Evolutionary conservation across 139 green algal species (phyloP).

Genomic region (Spirogloea muscicola): DNA sequence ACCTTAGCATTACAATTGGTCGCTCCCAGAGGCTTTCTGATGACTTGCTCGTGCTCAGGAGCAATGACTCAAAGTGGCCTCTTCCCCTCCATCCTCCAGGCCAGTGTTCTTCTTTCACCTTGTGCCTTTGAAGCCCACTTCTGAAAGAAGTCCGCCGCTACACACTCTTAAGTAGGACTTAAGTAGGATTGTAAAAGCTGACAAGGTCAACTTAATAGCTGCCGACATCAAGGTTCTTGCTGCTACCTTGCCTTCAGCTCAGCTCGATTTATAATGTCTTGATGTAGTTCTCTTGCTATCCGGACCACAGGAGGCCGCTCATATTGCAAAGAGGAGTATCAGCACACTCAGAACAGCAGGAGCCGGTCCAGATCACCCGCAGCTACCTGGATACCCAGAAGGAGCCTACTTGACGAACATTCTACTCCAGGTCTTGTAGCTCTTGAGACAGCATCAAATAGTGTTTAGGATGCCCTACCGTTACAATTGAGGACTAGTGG

Average conservation of each 20-base stretch:
- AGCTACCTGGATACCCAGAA: constrained; percentile 73
- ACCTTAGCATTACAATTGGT: constrained; percentile 67
- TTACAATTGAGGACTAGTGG: no score
- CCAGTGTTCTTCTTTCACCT: no score
- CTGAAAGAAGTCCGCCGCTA: not conserved
- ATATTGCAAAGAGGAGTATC: constrained; percentile 33
- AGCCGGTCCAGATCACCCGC: constrained; percentile 66
- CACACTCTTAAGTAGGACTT: no score
- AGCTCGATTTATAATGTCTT: no score
- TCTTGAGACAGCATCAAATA: no score
- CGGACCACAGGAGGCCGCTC: constrained; percentile 3
- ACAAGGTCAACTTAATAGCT: no score
- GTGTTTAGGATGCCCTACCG: no score
- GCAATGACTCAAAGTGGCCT: constrained; percentile 71
- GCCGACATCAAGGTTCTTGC: not conserved
- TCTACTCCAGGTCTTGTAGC: no score
- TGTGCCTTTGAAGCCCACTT: no score
- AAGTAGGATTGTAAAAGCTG: no score
- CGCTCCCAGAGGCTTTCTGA: constrained; percentile 74
- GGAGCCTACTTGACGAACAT: constrained; percentile 78
- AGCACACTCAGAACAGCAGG: constrained; percentile 65
- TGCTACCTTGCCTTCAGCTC: no score
- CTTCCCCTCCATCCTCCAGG: constrained; percentile 29
- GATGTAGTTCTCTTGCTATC: no score
- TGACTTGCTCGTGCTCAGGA: constrained; percentile 89